Evolutionary conservation across 768 basidiomycete species (phyloP).

Genomic region (Epithele typhae): DNA sequence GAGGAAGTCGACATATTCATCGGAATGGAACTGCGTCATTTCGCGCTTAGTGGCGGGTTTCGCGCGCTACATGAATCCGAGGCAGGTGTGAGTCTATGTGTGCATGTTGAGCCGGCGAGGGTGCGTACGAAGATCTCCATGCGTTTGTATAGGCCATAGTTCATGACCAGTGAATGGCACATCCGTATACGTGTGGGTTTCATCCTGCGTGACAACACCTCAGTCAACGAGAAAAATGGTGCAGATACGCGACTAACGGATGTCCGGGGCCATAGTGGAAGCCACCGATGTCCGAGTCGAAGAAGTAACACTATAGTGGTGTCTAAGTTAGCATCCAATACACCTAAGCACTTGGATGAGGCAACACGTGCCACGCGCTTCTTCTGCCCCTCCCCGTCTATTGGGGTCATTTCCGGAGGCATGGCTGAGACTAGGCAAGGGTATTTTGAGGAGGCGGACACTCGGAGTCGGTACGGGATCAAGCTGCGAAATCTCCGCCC

Average conservation of each 20-base stretch:
- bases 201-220: constrained; percentile 61
- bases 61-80: constrained; percentile 83
- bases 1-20: constrained; percentile 98
- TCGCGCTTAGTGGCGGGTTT: constrained; percentile 99
- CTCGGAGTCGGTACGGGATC: neutral
- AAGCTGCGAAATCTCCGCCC: constrained; percentile 6
- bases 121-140: constrained; percentile 98
- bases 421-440: constrained; percentile 9
- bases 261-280: constrained; percentile 99
- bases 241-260: constrained; percentile 48
- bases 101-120: neutral
- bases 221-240: constrained; percentile 2
- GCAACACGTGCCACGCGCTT: constrained; percentile 71
- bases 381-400: constrained; percentile 64
- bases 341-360: constrained; percentile 2
- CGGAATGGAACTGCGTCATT: constrained; percentile 99
- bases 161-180: constrained; percentile 99
- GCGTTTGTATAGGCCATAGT: constrained; percentile 97
- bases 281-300: constrained; percentile 98
- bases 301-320: constrained; percentile 86
- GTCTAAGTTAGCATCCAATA: neutral
- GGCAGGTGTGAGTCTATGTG: too few species aligned
- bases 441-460: neutral
- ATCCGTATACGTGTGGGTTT: constrained; percentile 98
- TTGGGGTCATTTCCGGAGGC: constrained; percentile 30